Conservation (phyloP, 805 yeast species). For the Wickerhamiella sorbophila region DNA sequence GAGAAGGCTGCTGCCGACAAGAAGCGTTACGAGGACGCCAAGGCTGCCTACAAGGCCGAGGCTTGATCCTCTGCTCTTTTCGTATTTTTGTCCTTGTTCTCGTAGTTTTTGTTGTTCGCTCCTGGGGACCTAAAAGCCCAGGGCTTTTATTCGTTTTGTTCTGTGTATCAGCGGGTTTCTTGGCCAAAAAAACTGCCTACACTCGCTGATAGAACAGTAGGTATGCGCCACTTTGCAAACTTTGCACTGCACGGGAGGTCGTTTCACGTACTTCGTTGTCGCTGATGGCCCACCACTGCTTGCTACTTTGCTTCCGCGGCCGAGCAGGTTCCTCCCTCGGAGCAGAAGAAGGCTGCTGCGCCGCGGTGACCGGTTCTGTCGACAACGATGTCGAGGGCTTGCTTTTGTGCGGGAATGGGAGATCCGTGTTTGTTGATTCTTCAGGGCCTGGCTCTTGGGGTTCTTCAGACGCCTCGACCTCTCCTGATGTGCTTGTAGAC, state of each 20-base stretch:
- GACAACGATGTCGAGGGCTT: neutral
- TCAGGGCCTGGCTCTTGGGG: neutral
- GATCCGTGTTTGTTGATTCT: neutral
- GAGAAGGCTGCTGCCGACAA: slow-evolving; percentile 89
- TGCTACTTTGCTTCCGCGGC: slow-evolving; percentile 32
- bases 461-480: neutral
- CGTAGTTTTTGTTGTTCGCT: slow-evolving; percentile 4
- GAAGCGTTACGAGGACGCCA: slow-evolving; percentile 93
- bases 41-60: slow-evolving; percentile 49
- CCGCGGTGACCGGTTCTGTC: neutral
- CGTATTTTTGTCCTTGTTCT: neutral
- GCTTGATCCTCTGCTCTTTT: slow-evolving; percentile 8
- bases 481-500: neutral
- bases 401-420: neutral
- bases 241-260: slow-evolving; percentile 40
- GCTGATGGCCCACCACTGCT: slow-evolving; percentile 61
- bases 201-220: slow-evolving; percentile 64
- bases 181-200: neutral
- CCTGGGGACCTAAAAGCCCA: neutral
- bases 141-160: neutral
- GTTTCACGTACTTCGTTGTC: slow-evolving; percentile 60
- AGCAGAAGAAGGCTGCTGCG: neutral
- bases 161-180: neutral
- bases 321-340: slow-evolving; percentile 1
- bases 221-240: slow-evolving; percentile 66